A percentile compares a stretch with the other conserved stretches of the same genome.
Conservation (phyloP, 1,284 basidiomycete genomes). For the Dichomitus squalens region DNA sequence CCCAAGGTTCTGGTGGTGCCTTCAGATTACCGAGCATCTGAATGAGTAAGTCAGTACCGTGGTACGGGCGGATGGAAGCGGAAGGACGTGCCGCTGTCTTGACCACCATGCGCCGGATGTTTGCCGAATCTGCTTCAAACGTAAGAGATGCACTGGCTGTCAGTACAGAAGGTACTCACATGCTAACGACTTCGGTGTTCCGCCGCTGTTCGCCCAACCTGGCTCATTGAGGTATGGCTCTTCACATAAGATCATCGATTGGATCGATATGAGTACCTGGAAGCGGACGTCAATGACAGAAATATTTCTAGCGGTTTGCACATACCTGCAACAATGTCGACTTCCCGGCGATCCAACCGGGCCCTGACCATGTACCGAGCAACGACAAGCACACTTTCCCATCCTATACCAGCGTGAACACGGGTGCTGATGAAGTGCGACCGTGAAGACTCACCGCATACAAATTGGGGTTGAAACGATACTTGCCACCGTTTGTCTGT, state of each 20-base stretch:
- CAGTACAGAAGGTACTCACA: conserved; percentile 49
- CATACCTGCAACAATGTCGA: conserved; percentile 67
- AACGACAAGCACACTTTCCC: conserved; percentile 91
- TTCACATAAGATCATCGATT: conserved; percentile 90
- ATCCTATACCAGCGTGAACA: conserved; percentile 48
- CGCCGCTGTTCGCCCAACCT: conserved; percentile 74
- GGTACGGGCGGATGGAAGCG: neutral
- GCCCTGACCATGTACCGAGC: conserved; percentile 90
- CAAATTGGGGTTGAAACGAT: conserved; percentile 89
- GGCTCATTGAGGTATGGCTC: conserved; percentile 92
- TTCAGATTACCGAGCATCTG: conserved; percentile 87
- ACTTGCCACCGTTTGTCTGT: conserved; percentile 87
- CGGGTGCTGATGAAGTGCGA: conserved; percentile 2
- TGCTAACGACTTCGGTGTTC: conserved; percentile 71
- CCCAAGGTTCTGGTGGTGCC: conserved; percentile 80
- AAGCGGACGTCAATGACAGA: neutral
- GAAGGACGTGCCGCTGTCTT: conserved; percentile 69
- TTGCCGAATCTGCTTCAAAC: conserved; percentile 68
- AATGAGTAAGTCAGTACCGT: conserved; percentile 11
- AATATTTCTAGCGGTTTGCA: neutral
- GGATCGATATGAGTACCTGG: conserved; percentile 90
- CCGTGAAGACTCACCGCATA: conserved; percentile 64
- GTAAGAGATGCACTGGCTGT: neutral
- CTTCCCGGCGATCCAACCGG: conserved; percentile 86
- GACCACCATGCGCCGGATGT: conserved; percentile 87